Base-by-base conservation (phyloP, 805 yeast species). In the Sungouiozyma intestinalis region DNA sequence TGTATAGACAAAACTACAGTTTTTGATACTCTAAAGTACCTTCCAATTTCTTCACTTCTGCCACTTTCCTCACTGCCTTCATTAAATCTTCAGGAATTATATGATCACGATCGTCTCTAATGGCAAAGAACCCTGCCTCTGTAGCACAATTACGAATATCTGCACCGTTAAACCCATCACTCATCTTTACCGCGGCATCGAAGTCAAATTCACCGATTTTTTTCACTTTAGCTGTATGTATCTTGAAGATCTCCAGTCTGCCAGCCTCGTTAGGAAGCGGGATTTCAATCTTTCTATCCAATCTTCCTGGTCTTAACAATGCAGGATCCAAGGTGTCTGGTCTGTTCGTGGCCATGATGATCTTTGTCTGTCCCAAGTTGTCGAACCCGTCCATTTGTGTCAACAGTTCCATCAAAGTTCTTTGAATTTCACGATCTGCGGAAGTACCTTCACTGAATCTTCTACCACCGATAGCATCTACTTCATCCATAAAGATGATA, bases 321-420 rank as follows among this genome's bases (percentile, higher is more conserved):
- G 98, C 98, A 13, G 98, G 98, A 65, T 90, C 98, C 50, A 90
- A 72, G 11, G 97, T 92, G 61, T 90, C 98, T 9, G 98, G 98
- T 67, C 98, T 78, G 65, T 90, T 90, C n/a, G 98, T 90, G 29
- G 98, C 98, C 98, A 90, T 90, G 57, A 90, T 90, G 41, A 90
- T 87, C 68, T 90, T 90, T 2, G 98, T 90, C 65, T 87, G 95
- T 20, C 98, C 98, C 57, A 90, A 73, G 45, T 86, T 83, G 63
- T 90, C 97, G 63, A 90, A 90, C 46, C 98, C 98, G 64, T 90
- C 98, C 97, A 90, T 88, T 67, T 92, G 97, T 61, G 90, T 90
- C 55, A 90, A 74, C 59, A 90, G 71, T 66, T 90, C 98, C 97
- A 90, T 88, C 60, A 90, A 72, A 3, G 97, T 90, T 69, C 98